Evolutionary conservation across 306 rosid species (phyloP).

Genomic region (Vicia sativa): DNA sequence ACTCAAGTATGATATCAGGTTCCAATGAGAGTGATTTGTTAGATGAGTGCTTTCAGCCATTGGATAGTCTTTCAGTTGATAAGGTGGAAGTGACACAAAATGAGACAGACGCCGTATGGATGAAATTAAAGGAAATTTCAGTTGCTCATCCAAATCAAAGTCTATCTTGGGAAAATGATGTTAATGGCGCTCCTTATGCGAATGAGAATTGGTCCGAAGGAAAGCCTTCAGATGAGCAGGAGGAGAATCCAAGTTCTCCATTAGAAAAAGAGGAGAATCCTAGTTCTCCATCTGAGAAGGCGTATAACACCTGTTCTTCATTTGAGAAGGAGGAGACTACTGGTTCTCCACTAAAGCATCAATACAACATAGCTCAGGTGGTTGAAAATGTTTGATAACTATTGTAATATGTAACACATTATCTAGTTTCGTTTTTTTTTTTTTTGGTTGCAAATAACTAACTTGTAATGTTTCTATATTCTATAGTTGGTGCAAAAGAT

Average conservation of each 20-base stretch:
- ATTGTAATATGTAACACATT: slow-evolving; percentile 11
- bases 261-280: not conserved
- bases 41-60: slow-evolving; percentile 42
- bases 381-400: slow-evolving; percentile 23
- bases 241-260: not conserved
- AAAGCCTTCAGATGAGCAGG: slow-evolving; percentile 21
- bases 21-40: slow-evolving; percentile 44
- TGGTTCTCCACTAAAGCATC: slow-evolving; percentile 43
- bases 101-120: slow-evolving; percentile 44
- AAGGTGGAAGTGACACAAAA: slow-evolving; percentile 46
- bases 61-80: slow-evolving; percentile 39
- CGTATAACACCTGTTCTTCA: not conserved
- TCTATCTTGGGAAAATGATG: slow-evolving; percentile 39
- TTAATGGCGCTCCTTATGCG: slow-evolving; percentile 32
- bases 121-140: slow-evolving; percentile 65
- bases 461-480: slow-evolving; percentile 47
- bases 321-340: slow-evolving; percentile 8
- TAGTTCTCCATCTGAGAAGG: not conserved
- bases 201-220: slow-evolving; percentile 17
- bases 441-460: slow-evolving; percentile 32
- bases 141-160: slow-evolving; percentile 39
- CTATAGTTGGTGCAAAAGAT: slow-evolving; percentile 73
- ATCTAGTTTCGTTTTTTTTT: not conserved
- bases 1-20: slow-evolving; percentile 43
- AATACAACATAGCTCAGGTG: slow-evolving; percentile 58